Evolutionary conservation across 306 rosid genomes (phyloP).

Genomic region (Echinosophora koreensis): DNA sequence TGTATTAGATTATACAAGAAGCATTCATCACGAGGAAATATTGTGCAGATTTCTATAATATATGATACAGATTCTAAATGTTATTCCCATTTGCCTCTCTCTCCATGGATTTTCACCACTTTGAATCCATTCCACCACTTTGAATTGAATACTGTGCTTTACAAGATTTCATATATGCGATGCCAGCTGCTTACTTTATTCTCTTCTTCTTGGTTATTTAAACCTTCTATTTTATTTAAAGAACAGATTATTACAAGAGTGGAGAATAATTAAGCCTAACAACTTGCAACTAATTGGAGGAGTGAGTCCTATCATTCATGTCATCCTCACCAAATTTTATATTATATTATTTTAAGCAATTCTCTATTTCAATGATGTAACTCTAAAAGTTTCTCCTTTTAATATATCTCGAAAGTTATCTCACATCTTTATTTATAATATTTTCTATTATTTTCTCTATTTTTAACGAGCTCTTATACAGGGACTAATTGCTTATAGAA

Average conservation of each 20-base stretch:
- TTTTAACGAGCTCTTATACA: no score
- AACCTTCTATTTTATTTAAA: neutral
- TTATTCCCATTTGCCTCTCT: neutral
- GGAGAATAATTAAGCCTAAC: neutral
- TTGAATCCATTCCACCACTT: slow-evolving; percentile 52
- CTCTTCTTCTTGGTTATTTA: neutral
- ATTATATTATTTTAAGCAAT: no score
- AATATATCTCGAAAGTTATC: no score
- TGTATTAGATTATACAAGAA: neutral
- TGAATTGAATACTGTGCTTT: slow-evolving; percentile 48
- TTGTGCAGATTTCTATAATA: slow-evolving; percentile 11
- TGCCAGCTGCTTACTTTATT: slow-evolving; percentile 13
- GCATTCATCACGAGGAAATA: slow-evolving; percentile 34
- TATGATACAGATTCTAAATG: neutral
- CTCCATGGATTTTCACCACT: slow-evolving; percentile 3
- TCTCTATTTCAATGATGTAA: no score
- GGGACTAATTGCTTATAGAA: no score
- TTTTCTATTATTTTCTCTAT: no score
- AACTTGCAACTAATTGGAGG: no score
- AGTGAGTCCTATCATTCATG: no score
- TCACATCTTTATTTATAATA: no score
- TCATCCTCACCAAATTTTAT: no score
- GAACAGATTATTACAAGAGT: neutral
- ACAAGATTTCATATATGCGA: neutral
- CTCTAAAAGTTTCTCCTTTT: no score